Percentiles rank a stretch among this genome's conserved stretches.
These are phyloP conservation scores for Zygotorulaspora mrakii DNA, from an alignment of 1,139 yeast species.

Conservation along the genomic window DNA sequence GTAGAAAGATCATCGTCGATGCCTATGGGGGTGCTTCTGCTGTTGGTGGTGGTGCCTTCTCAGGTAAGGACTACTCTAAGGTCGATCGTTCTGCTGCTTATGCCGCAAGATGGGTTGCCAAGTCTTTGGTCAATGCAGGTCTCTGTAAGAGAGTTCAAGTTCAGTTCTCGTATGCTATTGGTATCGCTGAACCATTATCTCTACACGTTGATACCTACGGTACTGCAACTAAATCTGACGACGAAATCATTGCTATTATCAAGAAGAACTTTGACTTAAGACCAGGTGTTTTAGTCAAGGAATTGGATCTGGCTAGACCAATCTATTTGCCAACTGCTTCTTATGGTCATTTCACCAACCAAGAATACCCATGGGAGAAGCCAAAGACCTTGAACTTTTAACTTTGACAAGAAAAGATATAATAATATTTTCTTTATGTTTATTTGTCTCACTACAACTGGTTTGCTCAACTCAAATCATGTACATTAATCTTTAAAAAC, in stretches of 20 bases:
- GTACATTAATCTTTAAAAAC: slow-evolving; percentile 15
- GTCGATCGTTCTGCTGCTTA: slow-evolving; percentile 99
- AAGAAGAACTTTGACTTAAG: slow-evolving; percentile 94
- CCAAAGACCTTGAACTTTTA: slow-evolving; percentile 84
- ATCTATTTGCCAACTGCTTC: slow-evolving; percentile 98
- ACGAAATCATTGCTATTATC: slow-evolving; percentile 85
- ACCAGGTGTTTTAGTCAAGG: slow-evolving; percentile 98
- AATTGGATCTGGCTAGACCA: slow-evolving; percentile 96
- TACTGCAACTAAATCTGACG: slow-evolving; percentile 84
- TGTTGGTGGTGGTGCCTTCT: slow-evolving; percentile 99
- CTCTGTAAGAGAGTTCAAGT: slow-evolving; percentile 96
- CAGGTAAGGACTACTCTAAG: slow-evolving; percentile 99
- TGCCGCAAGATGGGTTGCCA: slow-evolving; percentile 99
- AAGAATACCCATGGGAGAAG: slow-evolving; percentile 97
- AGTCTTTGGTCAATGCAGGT: slow-evolving; percentile 91
- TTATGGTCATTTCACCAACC: slow-evolving; percentile 99
- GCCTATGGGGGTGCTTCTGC: slow-evolving; percentile 99
- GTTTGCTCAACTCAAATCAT: slow-evolving; percentile 25
- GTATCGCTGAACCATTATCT: slow-evolving; percentile 99
- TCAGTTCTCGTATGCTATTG: slow-evolving; percentile 98
- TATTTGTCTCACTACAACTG: slow-evolving; percentile 9
- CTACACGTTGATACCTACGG: slow-evolving; percentile 97
- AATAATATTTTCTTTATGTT: slow-evolving; percentile 2
- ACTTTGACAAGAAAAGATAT: slow-evolving; percentile 20
- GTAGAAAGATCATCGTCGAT: slow-evolving; percentile 98